Conservation (phyloP, 2,329 filamentous ascomycete genomes). For the Fusarium sp. region DNA sequence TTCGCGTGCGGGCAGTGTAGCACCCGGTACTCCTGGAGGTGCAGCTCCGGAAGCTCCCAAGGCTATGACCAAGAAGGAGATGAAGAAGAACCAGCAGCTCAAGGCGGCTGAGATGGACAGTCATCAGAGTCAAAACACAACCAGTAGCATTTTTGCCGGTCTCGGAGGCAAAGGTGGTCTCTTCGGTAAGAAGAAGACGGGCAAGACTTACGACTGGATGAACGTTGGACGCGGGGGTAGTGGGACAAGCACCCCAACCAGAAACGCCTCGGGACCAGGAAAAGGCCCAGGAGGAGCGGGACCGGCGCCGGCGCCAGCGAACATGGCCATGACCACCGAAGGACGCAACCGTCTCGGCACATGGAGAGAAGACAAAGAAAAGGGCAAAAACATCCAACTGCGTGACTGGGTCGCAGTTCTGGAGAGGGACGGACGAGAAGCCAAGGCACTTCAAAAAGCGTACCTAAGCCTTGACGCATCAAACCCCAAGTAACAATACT, state of each 20-base stretch:
- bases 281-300: slow-evolving; percentile 47
- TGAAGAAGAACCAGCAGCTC: slow-evolving; percentile 76
- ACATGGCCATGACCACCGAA: slow-evolving; percentile 61
- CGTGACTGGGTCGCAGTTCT: slow-evolving; percentile 83
- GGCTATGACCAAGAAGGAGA: slow-evolving; percentile 85
- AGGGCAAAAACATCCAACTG: slow-evolving; percentile 81
- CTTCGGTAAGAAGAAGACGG: slow-evolving; percentile 67
- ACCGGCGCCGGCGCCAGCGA: slow-evolving; percentile 45
- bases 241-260: slow-evolving; percentile 62
- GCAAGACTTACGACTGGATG: slow-evolving; percentile 82
- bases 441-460: slow-evolving; percentile 67
- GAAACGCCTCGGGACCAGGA: slow-evolving; percentile 47
- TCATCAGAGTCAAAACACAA: slow-evolving; percentile 84
- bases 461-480: slow-evolving; percentile 63
- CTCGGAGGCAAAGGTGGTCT: slow-evolving; percentile 69
- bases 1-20: slow-evolving; percentile 65
- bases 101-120: slow-evolving; percentile 80
- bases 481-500: slow-evolving; percentile 50
- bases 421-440: slow-evolving; percentile 78
- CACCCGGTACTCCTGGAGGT: slow-evolving; percentile 68
- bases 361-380: slow-evolving; percentile 80
- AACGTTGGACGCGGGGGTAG: slow-evolving; percentile 61
- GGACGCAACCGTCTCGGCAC: slow-evolving; percentile 73
- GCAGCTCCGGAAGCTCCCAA: slow-evolving; percentile 73
- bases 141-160: slow-evolving; percentile 75